Evolutionary conservation across 73 alveolate species (phyloP), one percentile per base, ranked within the genome.

Genomic region (Blepharisma japonicum): DNA sequence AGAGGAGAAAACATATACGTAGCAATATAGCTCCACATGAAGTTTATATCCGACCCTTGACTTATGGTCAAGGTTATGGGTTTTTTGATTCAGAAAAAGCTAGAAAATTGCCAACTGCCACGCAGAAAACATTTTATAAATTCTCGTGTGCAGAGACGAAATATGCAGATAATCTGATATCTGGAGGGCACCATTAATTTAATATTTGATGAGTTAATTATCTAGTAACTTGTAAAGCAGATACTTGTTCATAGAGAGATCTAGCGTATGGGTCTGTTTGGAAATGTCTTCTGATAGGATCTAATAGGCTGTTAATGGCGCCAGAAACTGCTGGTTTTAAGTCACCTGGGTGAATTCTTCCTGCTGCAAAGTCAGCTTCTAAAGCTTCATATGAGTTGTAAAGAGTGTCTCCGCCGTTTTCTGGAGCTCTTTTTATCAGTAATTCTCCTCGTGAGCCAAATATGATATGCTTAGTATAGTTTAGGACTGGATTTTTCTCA

Each of bases 271-370:
- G 98, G 77, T 95, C 98, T 45, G 77, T 94, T 77, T 82, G 86
- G 74, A 96, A 96, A 78, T 96, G 98, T 45, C 84, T 90, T 83
- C 99, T 89, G 5, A 96, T 98, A 70, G 99, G 99, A 55, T 95
- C 93, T 38, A 96, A 74, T 79, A 94, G 77, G n/a, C 84, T 92
- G 83, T 96, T 97, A 55, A 96, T 67, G 76, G 80, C 83, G 68
- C 81, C 67, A n/a, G 94, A 84, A 56, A 94, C 94, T 77, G 90
- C 88, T 6, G 93, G 87, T 79, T 97, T 97, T 68, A 97, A 71
- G 86, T 94, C 98, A 5, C 92, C 97, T 18, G 98, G 98, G 72
- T 86, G 92, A n/a, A 96, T 66, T 48, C 70, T 71, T 14, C 96
- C 98, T 51, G 80, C 80, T 7, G 46, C 86, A 83, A 83, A 94